phyloP scores from a whole-genome alignment of 768 basidiomycete genomes.

The Agrocybe praecox region DNA sequence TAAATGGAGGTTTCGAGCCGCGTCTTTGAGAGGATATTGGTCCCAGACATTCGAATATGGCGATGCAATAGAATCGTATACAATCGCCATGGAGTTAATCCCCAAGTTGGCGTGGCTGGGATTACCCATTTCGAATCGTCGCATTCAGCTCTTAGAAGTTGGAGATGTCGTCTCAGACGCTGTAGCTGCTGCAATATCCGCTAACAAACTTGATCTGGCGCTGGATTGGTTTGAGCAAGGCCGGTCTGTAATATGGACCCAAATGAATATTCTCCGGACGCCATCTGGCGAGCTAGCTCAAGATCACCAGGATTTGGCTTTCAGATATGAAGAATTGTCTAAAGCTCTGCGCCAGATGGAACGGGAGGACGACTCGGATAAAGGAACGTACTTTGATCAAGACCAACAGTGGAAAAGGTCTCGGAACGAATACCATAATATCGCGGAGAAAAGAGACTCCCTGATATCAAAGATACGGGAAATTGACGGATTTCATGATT shows the following conservation, averaged over 20 bases:
- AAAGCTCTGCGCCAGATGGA: background rate
- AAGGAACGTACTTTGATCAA: background rate
- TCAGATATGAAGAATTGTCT: conserved; percentile 1
- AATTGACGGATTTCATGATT: conserved; percentile 18
- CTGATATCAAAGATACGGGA: conserved; percentile 14
- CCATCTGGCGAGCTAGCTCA: conserved; percentile 2
- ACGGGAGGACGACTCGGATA: background rate
- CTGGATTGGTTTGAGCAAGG: conserved; percentile 16
- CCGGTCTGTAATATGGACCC: conserved; percentile 15
- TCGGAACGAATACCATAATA: conserved; percentile 6
- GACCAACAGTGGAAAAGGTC: conserved; percentile 1
- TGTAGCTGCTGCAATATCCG: conserved; percentile 7
- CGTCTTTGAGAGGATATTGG: conserved; percentile 7
- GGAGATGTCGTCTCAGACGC: conserved; percentile 4
- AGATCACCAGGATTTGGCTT: conserved; percentile 2
- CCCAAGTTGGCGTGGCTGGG: conserved; percentile 8
- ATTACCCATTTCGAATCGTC: conserved; percentile 6
- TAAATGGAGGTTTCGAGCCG: conserved; percentile 2
- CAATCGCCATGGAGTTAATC: conserved; percentile 1
- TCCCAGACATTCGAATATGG: background rate
- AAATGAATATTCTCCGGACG: conserved; percentile 9
- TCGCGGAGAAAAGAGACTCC: conserved; percentile 18
- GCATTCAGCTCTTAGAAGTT: conserved; percentile 3
- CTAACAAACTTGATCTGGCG: background rate
- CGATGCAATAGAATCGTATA: background rate